These are phyloP conservation scores for Lachnellula suecica DNA, from an alignment of 2,329 filamentous ascomycete genomes.

Conservation along the genomic window DNA sequence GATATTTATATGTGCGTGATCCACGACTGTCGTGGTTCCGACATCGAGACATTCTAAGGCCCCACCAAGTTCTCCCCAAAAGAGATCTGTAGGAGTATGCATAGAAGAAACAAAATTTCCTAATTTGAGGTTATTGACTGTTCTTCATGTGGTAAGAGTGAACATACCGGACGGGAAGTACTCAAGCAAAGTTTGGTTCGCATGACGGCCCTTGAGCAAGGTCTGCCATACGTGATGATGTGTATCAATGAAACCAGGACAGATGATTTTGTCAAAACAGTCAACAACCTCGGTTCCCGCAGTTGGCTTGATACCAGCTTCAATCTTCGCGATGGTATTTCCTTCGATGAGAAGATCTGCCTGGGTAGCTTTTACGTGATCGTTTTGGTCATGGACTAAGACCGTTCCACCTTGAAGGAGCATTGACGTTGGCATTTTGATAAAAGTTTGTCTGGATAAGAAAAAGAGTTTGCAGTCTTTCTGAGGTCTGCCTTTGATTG, in stretches of 20 bases:
- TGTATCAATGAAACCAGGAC: constrained; percentile 38
- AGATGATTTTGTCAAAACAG: constrained; percentile 35
- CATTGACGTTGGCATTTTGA: constrained; percentile 15
- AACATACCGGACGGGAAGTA: constrained; percentile 39
- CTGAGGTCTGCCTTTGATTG: no score
- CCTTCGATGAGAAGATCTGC: constrained; percentile 30
- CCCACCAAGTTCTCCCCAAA: constrained; percentile 44
- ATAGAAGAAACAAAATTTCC: constrained; percentile 38
- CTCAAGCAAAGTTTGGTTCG: constrained; percentile 40
- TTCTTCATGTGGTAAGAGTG: neutral
- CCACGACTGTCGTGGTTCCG: constrained; percentile 43
- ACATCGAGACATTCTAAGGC: constrained; percentile 40
- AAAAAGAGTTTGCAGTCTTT: no score
- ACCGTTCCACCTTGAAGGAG: constrained; percentile 37
- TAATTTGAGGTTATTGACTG: constrained; percentile 4
- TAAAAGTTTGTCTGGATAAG: neutral
- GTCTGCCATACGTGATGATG: constrained; percentile 35
- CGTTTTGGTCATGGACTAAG: constrained; percentile 34
- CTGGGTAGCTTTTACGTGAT: constrained; percentile 32
- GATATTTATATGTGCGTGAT: constrained; percentile 37
- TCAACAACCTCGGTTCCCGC: constrained; percentile 33
- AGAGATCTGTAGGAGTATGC: constrained; percentile 43
- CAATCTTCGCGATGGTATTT: constrained; percentile 36
- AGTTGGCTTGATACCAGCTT: constrained; percentile 22
- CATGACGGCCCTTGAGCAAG: constrained; percentile 38